These are phyloP conservation scores for Lolium perenne DNA, from an alignment of 176 grass and related monocot species.

Conservation along the genomic window DNA sequence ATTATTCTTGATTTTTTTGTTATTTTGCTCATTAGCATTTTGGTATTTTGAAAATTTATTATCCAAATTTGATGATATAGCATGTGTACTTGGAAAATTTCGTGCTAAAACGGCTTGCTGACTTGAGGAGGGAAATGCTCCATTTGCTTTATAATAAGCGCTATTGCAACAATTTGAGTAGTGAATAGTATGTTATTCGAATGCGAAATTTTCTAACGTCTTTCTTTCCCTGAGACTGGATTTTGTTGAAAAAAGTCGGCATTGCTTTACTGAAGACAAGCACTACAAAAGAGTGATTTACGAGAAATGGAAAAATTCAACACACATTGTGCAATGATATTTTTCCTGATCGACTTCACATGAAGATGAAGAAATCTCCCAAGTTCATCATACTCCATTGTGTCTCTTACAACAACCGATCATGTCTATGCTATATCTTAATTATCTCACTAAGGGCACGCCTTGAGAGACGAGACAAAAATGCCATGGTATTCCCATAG, in stretches of 20 bases:
- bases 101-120: too few species aligned
- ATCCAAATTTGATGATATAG: too few species aligned
- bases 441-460: not conserved
- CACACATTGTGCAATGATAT: too few species aligned
- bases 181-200: not conserved
- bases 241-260: not conserved
- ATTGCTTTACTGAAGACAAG: too few species aligned
- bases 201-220: not conserved
- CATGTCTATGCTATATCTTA: not conserved
- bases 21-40: not conserved
- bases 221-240: too few species aligned
- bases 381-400: not conserved
- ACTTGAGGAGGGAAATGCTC: too few species aligned
- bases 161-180: not conserved
- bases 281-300: too few species aligned
- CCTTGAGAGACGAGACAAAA: not conserved
- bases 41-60: not conserved
- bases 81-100: too few species aligned
- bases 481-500: not conserved
- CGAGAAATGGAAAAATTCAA: too few species aligned
- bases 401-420: not conserved
- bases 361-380: not conserved
- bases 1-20: not conserved
- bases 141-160: not conserved
- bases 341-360: not conserved